These are phyloP conservation scores for Tolypocladium tundrense DNA, from an alignment of 2,329 filamentous ascomycete genomes.

Conservation along the genomic window DNA sequence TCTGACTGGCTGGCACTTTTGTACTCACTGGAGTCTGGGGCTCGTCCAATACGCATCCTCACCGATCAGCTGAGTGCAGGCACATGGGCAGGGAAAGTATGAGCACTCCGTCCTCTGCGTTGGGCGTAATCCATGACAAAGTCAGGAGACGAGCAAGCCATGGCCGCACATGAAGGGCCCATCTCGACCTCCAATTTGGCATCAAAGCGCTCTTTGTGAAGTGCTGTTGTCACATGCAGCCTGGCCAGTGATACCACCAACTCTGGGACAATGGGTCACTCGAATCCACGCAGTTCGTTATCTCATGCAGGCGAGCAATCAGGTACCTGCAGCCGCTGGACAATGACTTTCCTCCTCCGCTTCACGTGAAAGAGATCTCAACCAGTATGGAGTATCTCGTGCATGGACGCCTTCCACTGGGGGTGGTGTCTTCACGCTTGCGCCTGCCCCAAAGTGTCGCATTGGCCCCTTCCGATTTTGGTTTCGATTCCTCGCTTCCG, in stretches of 20 bases:
- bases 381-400: not conserved
- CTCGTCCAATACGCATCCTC: not conserved
- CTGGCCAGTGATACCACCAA: not conserved
- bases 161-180: not conserved
- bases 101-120: not conserved
- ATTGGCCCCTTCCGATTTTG: not conserved
- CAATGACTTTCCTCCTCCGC: not conserved
- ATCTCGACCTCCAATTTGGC: not conserved
- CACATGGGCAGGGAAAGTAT: not conserved
- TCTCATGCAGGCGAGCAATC: no score
- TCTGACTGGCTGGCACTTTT: not conserved
- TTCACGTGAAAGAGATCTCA: not conserved
- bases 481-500: not conserved
- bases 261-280: not conserved
- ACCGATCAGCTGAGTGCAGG: not conserved
- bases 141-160: not conserved
- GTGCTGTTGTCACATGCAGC: not conserved
- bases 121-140: not conserved
- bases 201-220: not conserved
- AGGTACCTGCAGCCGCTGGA: not conserved
- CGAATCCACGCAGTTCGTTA: not conserved
- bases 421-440: no score
- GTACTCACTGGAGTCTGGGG: not conserved
- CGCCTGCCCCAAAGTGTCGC: not conserved
- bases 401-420: no score